phyloP scores from a whole-genome alignment of 192 early-diverging fungal genomes.

The Coemansia sp. region DNA sequence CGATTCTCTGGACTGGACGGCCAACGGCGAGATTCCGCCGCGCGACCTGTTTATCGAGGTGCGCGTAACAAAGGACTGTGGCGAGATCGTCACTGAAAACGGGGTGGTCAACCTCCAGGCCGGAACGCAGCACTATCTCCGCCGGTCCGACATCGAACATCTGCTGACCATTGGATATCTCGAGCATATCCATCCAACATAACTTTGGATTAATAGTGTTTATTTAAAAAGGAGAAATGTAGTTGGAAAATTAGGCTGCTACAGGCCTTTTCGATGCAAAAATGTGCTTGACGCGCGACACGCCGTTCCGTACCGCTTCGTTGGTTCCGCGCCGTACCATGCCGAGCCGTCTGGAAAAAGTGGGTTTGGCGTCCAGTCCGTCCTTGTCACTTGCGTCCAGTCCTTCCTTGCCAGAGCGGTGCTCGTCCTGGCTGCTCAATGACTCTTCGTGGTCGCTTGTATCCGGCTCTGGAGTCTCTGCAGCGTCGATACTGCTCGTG shows the following conservation, averaged over 20 bases:
- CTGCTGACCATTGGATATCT: slow-evolving; percentile 84
- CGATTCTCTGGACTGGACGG: slow-evolving; percentile 71
- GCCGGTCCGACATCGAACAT: slow-evolving; percentile 84
- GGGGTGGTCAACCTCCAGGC: slow-evolving; percentile 75
- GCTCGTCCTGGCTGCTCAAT: neutral
- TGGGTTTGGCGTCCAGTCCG: slow-evolving; percentile 14
- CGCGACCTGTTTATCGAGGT: slow-evolving; percentile 91
- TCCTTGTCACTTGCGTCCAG: slow-evolving; percentile 15
- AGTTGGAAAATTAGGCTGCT: slow-evolving; percentile 3
- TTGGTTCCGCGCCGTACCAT: slow-evolving; percentile 41
- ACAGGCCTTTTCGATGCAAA: slow-evolving; percentile 36
- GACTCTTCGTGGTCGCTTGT: neutral
- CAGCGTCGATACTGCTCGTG: neutral
- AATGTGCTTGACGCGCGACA: slow-evolving; percentile 46
- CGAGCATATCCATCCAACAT: slow-evolving; percentile 59
- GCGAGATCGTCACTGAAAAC: slow-evolving; percentile 86
- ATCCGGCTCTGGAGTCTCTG: slow-evolving; percentile 5
- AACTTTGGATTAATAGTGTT: neutral
- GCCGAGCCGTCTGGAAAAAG: slow-evolving; percentile 21
- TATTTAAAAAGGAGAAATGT: neutral
- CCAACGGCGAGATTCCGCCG: slow-evolving; percentile 77
- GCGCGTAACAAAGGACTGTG: slow-evolving; percentile 81
- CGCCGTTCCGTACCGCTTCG: slow-evolving; percentile 43
- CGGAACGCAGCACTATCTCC: slow-evolving; percentile 83
- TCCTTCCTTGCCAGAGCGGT: slow-evolving; percentile 1